These are phyloP conservation scores for Phaffia australis DNA, from an alignment of 768 basidiomycete species.

Conservation along the genomic window DNA sequence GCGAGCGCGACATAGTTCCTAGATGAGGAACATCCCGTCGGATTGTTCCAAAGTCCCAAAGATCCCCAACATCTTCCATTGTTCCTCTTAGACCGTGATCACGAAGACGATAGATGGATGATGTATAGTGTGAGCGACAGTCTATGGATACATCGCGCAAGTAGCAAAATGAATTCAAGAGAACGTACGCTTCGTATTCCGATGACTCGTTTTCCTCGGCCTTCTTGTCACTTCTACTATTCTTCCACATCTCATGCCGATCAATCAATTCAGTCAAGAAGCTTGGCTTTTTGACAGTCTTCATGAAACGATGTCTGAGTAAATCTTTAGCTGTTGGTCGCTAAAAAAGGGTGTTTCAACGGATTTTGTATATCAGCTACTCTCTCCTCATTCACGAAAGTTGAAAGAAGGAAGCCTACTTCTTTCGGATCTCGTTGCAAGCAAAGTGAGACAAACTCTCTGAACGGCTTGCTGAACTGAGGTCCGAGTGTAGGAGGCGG, in stretches of 20 bases:
- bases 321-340: slow-evolving; percentile 91
- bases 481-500: slow-evolving; percentile 75
- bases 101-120: slow-evolving; percentile 5
- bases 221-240: slow-evolving; percentile 66
- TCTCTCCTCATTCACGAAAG: neutral
- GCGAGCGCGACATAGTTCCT: slow-evolving; percentile 17
- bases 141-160: neutral
- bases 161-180: neutral
- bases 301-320: slow-evolving; percentile 89
- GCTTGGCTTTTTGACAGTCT: slow-evolving; percentile 84
- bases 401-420: slow-evolving; percentile 42
- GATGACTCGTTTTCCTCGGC: slow-evolving; percentile 60
- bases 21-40: slow-evolving; percentile 20
- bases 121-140: neutral
- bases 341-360: slow-evolving; percentile 39
- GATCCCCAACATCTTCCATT: slow-evolving; percentile 23
- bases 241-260: slow-evolving; percentile 82
- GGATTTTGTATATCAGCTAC: neutral
- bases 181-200: slow-evolving; percentile 54
- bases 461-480: slow-evolving; percentile 76
- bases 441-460: slow-evolving; percentile 87
- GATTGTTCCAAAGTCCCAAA: slow-evolving; percentile 26
- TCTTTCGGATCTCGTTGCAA: slow-evolving; percentile 87
- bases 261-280: slow-evolving; percentile 95
- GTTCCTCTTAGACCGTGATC: slow-evolving; percentile 17